phyloP scores from a whole-genome alignment of 352 stramenopile genomes.

The Phytophthora constricta region DNA sequence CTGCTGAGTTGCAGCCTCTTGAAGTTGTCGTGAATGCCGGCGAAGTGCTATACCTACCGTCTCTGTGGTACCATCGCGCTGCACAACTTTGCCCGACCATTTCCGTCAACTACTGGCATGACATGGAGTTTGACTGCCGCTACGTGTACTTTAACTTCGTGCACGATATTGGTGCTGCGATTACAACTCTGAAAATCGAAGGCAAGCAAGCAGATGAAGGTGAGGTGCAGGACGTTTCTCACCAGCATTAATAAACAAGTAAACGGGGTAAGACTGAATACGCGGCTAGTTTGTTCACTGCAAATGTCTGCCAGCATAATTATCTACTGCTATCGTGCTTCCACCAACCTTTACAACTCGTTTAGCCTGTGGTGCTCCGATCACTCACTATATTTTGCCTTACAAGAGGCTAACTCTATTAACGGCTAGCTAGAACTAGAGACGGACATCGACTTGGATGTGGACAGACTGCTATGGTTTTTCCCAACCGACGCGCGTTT shows the following conservation, averaged over 20 bases:
- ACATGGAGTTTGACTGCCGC: slow-evolving; percentile 89
- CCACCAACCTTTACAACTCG: background rate
- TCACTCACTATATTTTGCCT: background rate
- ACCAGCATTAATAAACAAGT: background rate
- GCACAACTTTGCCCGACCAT: slow-evolving; percentile 79
- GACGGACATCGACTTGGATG: slow-evolving; percentile 23
- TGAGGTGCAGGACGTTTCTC: background rate
- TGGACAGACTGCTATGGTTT: slow-evolving; percentile 17
- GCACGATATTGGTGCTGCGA: slow-evolving; percentile 49
- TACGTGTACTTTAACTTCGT: slow-evolving; percentile 91
- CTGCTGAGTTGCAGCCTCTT: slow-evolving; percentile 55
- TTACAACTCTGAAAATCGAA: slow-evolving; percentile 21
- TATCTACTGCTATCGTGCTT: slow-evolving; percentile 23
- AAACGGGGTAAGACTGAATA: background rate
- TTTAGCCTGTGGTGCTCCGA: background rate
- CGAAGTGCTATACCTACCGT: slow-evolving; percentile 79
- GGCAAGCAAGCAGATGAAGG: background rate
- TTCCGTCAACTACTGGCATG: slow-evolving; percentile 91
- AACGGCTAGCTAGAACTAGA: slow-evolving; percentile 12
- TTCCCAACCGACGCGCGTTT: background rate
- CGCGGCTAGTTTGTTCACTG: too few relatives aligned
- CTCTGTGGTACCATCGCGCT: slow-evolving; percentile 87
- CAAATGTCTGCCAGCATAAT: slow-evolving; percentile 19
- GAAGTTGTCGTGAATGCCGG: slow-evolving; percentile 73
- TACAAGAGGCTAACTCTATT: background rate